Evolutionary conservation across 768 basidiomycete genomes (phyloP).

Genomic region (Dacryopinax spathularia): DNA sequence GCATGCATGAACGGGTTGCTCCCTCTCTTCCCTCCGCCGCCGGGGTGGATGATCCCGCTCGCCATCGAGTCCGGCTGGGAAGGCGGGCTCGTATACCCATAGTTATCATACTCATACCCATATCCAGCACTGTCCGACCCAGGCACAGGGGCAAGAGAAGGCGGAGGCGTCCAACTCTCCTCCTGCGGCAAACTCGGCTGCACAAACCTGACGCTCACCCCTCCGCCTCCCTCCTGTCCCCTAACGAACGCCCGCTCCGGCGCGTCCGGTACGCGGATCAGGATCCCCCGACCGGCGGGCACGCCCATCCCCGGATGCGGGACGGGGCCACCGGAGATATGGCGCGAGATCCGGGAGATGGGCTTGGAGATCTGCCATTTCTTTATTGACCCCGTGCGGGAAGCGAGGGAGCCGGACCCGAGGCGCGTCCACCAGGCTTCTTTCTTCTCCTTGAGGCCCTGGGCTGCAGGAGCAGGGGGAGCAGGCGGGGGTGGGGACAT

Average conservation of each 20-base stretch:
- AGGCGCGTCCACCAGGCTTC: neutral
- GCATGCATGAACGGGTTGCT: neutral
- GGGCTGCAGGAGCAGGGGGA: neutral
- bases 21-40: too few relatives aligned
- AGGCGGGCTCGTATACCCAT: neutral
- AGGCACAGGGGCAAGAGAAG: neutral
- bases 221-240: neutral
- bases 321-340: neutral
- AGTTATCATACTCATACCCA: neutral
- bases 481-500: neutral
- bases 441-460: neutral
- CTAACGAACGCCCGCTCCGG: neutral
- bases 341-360: neutral
- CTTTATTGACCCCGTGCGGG: neutral
- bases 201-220: neutral
- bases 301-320: neutral
- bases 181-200: neutral
- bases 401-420: neutral
- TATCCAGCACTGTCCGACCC: neutral
- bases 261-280: neutral
- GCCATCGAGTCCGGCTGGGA: neutral
- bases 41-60: neutral
- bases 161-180: neutral
- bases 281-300: neutral
- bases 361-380: constrained; percentile 4